These are phyloP conservation scores for Nicotiana tabacum DNA, from an alignment of 257 asterid species.

Conservation along the genomic window DNA sequence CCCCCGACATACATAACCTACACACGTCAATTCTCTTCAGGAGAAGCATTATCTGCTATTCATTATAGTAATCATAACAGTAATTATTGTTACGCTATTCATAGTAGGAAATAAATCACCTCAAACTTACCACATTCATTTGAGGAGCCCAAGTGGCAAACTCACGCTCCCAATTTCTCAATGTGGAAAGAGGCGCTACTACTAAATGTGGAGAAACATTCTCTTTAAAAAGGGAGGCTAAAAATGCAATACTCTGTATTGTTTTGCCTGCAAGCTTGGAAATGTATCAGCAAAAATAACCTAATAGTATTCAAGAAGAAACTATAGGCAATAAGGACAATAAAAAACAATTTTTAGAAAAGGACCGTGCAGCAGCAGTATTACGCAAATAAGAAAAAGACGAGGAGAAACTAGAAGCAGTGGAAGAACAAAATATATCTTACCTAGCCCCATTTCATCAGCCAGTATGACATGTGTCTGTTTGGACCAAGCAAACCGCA, in stretches of 20 bases:
- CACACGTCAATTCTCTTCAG: slow-evolving; percentile 30
- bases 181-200: slow-evolving; percentile 94
- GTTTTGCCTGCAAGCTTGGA: slow-evolving; percentile 73
- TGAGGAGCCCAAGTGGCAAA: slow-evolving; percentile 99
- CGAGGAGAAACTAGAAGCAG: background rate
- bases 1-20: slow-evolving; percentile 97
- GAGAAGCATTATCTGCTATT: slow-evolving; percentile 11
- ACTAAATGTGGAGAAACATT: slow-evolving; percentile 77
- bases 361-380: background rate
- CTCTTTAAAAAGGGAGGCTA: slow-evolving; percentile 92
- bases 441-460: slow-evolving; percentile 86
- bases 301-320: background rate
- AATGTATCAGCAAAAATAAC: slow-evolving; percentile 15
- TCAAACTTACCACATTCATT: slow-evolving; percentile 88
- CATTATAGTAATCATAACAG: background rate
- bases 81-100: background rate
- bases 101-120: background rate
- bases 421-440: slow-evolving; percentile 20
- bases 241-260: slow-evolving; percentile 94
- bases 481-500: slow-evolving; percentile 96
- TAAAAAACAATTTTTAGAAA: background rate
- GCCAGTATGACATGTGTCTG: slow-evolving; percentile 98
- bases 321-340: background rate
- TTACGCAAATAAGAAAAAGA: slow-evolving; percentile 6
- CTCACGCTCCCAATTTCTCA: slow-evolving; percentile 99